Evolutionary conservation across 78 protist species (phyloP), one percentile per base, ranked within the genome.

Genomic region (Cavenderia fasciculata): DNA sequence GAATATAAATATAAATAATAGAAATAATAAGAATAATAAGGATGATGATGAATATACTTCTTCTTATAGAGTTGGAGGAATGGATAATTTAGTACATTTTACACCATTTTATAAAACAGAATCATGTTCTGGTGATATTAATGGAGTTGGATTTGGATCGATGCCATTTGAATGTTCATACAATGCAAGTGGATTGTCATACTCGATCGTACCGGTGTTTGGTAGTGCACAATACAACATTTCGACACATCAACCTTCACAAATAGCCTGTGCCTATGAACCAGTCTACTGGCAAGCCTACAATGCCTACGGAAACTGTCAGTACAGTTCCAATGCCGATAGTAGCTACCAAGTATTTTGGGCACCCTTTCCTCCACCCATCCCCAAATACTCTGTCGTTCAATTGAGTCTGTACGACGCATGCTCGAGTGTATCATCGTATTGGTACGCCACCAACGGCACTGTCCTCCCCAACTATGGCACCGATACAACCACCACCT

Each of bases 401-500:
- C 14, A 4, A 7, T 16, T 19, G 14, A 19, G 31, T 4, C 5
- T 56, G 38, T 56, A 12, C 10, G 62, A 4, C 5, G 14, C 6
- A 8, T 56, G 62, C 10, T 61, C 69, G 5, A 4, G 21, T 4
- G 69, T 61, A 2, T 61, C 69, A 16, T 61, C 69, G 6, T 61
- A 61, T 16, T 61, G 69, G 69, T 61, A 31, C 69, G 69, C 69
- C 69, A 61, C 69, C 5, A 61, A 61, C 36, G 18, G 18, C 36
- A 61, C 69, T 3, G 36, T 18, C 36, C n/a, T 61, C 6, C n/a
- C 40, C 6, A 34, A 61, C 11, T n/a, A n/a, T n/a, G n/a, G n/a
- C n/a, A 3, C 49, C 5, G 49, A 61, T 10, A 18, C 31, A 10
- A 31, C 36, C 4, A 31, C 40, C 69, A 31, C 69, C 4, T 18